phyloP scores from a whole-genome alignment of 2,329 filamentous ascomycete species.

The Cladorrhinum sp. region DNA sequence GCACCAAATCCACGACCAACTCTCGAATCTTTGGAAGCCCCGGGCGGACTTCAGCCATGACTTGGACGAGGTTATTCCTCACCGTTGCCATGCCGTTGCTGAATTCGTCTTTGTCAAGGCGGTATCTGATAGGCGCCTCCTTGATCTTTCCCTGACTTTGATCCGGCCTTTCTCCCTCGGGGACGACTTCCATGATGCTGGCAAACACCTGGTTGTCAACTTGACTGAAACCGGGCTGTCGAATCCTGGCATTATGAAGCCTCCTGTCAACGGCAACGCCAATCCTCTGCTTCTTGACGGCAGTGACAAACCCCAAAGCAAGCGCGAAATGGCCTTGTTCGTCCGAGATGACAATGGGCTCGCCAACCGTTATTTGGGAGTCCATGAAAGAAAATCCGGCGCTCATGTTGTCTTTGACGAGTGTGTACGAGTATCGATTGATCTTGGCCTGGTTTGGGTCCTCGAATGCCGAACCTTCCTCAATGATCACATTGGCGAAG shows the following conservation, averaged over 20 bases:
- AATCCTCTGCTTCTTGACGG: slow-evolving; percentile 71
- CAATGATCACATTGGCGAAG: slow-evolving; percentile 82
- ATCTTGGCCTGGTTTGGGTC: slow-evolving; percentile 73
- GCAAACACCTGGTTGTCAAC: slow-evolving; percentile 78
- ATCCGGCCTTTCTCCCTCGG: slow-evolving; percentile 51
- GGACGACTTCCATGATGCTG: slow-evolving; percentile 83
- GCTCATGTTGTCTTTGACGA: slow-evolving; percentile 64
- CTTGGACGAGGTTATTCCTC: slow-evolving; percentile 86
- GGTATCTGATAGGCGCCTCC: slow-evolving; percentile 64
- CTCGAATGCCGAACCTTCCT: slow-evolving; percentile 70
- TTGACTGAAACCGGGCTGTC: slow-evolving; percentile 71
- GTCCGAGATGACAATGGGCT: slow-evolving; percentile 94
- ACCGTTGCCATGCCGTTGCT: slow-evolving; percentile 96
- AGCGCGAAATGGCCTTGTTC: slow-evolving; percentile 93
- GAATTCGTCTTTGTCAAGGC: slow-evolving; percentile 96
- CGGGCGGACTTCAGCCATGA: slow-evolving; percentile 78
- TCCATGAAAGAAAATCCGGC: slow-evolving; percentile 80
- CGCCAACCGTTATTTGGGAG: slow-evolving; percentile 80
- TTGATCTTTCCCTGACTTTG: slow-evolving; percentile 51
- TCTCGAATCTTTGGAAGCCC: slow-evolving; percentile 70
- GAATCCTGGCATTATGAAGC: slow-evolving; percentile 80
- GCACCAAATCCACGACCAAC: slow-evolving; percentile 72
- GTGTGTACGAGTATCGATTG: slow-evolving; percentile 84
- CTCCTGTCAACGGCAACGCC: slow-evolving; percentile 87
- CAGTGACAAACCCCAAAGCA: slow-evolving; percentile 84